Conservation (phyloP, 2,329 filamentous ascomycete genomes). For the Onygenales sp. region DNA sequence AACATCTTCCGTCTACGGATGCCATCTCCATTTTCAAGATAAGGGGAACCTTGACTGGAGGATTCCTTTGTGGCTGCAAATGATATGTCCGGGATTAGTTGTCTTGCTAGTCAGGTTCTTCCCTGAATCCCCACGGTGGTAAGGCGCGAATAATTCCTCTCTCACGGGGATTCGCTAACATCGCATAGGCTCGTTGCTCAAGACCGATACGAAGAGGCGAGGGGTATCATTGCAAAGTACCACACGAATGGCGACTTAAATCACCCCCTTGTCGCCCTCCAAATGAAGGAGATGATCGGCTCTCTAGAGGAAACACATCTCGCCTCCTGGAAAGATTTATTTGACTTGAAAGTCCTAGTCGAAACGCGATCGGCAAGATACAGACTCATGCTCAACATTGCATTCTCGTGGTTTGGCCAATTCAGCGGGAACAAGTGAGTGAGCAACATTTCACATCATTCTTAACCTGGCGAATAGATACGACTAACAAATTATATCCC, state of each 20-base stretch:
- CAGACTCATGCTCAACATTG: conserved; percentile 30
- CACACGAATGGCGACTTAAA: conserved; percentile 34
- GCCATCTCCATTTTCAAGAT: conserved; percentile 3
- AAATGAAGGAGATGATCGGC: conserved; percentile 34
- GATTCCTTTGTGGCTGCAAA: conserved; percentile 10
- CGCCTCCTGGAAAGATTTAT: conserved; percentile 27
- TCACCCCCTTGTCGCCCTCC: conserved; percentile 32
- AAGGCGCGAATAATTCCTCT: conserved; percentile 5
- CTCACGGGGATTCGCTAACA: neutral
- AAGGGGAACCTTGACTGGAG: conserved; percentile 8
- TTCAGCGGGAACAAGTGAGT: conserved; percentile 25
- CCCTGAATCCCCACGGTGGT: conserved; percentile 22
- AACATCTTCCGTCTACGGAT: conserved; percentile 7
- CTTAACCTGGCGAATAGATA: neutral
- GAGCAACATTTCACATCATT: neutral
- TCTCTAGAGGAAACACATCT: conserved; percentile 23
- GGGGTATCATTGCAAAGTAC: conserved; percentile 29
- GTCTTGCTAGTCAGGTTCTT: conserved; percentile 8
- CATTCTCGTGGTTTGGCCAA: conserved; percentile 34
- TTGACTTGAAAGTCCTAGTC: conserved; percentile 28
- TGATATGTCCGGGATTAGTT: conserved; percentile 9
- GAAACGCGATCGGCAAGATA: conserved; percentile 27
- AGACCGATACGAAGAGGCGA: conserved; percentile 15
- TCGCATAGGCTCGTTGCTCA: conserved; percentile 15
- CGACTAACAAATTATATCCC: neutral